These are phyloP conservation scores for Syzygium aromaticum DNA, from an alignment of 345 rosid species.

Conservation along the genomic window DNA sequence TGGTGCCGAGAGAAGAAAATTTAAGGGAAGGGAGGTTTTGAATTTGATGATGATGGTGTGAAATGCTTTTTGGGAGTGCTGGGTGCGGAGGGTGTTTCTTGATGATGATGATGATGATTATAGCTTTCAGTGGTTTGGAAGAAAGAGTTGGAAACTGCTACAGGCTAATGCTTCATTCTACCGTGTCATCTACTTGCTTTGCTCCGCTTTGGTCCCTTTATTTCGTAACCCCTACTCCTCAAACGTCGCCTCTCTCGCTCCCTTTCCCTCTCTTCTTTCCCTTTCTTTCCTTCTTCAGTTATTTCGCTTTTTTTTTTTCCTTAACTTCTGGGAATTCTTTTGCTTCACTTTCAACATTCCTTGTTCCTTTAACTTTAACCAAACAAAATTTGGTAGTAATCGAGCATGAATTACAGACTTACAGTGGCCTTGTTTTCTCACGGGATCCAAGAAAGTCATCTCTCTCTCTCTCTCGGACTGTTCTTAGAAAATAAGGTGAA, in stretches of 20 bases:
- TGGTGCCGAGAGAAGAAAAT: conserved; percentile 28
- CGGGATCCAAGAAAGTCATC: neutral
- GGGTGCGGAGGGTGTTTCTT: conserved; percentile 49
- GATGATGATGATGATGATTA: conserved; percentile 41
- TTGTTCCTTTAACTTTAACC: neutral
- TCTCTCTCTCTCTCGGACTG: neutral
- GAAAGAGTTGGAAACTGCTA: neutral
- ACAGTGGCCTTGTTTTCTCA: neutral
- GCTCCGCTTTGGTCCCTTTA: neutral
- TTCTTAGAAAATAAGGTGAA: neutral
- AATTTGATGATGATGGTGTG: conserved; percentile 29
- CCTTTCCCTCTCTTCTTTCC: neutral
- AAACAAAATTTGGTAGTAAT: neutral
- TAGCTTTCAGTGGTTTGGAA: conserved; percentile 1
- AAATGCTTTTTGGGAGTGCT: conserved; percentile 45
- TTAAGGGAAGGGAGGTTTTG: conserved; percentile 39
- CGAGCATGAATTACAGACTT: neutral
- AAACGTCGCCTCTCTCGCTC: neutral
- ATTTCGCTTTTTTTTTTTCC: neutral
- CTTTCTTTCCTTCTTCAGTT: neutral
- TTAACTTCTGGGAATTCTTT: neutral
- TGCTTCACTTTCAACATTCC: conserved; percentile 1
- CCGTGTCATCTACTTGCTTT: neutral
- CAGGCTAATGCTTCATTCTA: neutral
- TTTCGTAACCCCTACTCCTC: neutral